Evolutionary conservation across 306 rosid species (phyloP).

Genomic region (Rosa persica): DNA sequence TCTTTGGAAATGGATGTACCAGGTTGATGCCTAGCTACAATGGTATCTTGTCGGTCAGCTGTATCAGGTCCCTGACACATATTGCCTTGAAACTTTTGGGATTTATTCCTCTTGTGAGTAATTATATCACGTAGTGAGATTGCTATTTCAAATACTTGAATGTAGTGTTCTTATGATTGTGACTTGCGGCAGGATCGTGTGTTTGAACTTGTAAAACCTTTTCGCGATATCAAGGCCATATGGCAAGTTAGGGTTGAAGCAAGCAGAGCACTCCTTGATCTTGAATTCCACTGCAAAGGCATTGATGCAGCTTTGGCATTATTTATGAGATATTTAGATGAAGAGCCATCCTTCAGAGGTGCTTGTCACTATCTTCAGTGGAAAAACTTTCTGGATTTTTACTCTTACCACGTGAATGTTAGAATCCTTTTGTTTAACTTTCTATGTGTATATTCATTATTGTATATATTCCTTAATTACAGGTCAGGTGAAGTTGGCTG

Average conservation of each 20-base stretch:
- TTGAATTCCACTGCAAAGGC: slow-evolving; percentile 84
- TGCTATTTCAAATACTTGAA: slow-evolving; percentile 23
- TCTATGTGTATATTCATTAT: not conserved
- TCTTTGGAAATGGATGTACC: slow-evolving; percentile 40
- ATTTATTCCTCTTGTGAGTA: slow-evolving; percentile 73
- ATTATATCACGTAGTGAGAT: slow-evolving; percentile 17
- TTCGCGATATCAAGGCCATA: slow-evolving; percentile 53
- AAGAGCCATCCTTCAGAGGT: slow-evolving; percentile 88
- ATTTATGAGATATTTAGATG: slow-evolving; percentile 71
- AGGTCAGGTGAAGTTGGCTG: slow-evolving; percentile 87
- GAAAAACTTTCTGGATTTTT: not conserved
- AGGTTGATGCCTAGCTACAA: slow-evolving; percentile 98
- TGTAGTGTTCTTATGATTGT: slow-evolving; percentile 24
- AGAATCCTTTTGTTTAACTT: slow-evolving; percentile 3
- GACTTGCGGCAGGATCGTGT: slow-evolving; percentile 70
- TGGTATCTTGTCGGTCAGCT: slow-evolving; percentile 85
- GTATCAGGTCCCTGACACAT: slow-evolving; percentile 86
- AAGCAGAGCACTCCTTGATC: slow-evolving; percentile 84
- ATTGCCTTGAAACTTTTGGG: slow-evolving; percentile 88
- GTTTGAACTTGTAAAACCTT: slow-evolving; percentile 73
- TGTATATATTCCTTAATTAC: slow-evolving; percentile 38
- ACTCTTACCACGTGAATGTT: not conserved
- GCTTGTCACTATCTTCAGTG: slow-evolving; percentile 17
- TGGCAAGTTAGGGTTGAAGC: slow-evolving; percentile 97
- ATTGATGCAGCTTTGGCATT: slow-evolving; percentile 62